A percentile compares a stretch with the other conserved stretches of the same genome.
Conservation (phyloP, 441 rosid genomes). For the Eutrema salsugineum region DNA sequence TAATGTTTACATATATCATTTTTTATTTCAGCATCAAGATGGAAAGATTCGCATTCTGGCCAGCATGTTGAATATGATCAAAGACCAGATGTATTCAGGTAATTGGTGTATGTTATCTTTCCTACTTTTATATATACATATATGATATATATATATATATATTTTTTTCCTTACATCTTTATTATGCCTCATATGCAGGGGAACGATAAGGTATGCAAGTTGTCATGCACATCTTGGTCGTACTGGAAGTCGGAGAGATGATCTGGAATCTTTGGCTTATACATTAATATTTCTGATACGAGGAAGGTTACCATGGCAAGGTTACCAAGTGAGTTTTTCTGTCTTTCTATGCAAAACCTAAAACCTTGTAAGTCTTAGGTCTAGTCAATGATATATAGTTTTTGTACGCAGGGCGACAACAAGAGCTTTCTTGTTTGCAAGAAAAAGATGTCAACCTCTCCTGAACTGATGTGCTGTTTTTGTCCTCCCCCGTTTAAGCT, state of each 20-base stretch:
- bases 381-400: slow-evolving; percentile 1
- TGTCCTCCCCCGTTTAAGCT: slow-evolving; percentile 72
- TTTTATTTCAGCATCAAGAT: slow-evolving; percentile 73
- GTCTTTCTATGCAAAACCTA: slow-evolving; percentile 1
- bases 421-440: slow-evolving; percentile 91
- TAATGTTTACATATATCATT: not conserved
- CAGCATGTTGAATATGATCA: slow-evolving; percentile 95
- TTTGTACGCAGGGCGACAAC: slow-evolving; percentile 68
- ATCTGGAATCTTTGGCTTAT: slow-evolving; percentile 88
- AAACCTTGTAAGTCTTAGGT: slow-evolving; percentile 8
- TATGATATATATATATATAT: not conserved
- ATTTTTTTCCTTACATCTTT: slow-evolving; percentile 2
- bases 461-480: slow-evolving; percentile 79
- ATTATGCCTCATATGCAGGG: slow-evolving; percentile 48
- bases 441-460: slow-evolving; percentile 87
- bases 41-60: slow-evolving; percentile 89
- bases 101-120: slow-evolving; percentile 1
- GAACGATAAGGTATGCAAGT: slow-evolving; percentile 90
- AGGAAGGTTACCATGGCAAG: slow-evolving; percentile 95
- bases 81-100: slow-evolving; percentile 95
- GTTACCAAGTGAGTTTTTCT: slow-evolving; percentile 57
- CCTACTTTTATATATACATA: no score
- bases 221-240: slow-evolving; percentile 94
- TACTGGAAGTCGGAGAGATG: slow-evolving; percentile 89
- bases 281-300: slow-evolving; percentile 77